Conservation (phyloP, 352 stramenopile genomes). For the Phytophthora fragariaefolia region DNA sequence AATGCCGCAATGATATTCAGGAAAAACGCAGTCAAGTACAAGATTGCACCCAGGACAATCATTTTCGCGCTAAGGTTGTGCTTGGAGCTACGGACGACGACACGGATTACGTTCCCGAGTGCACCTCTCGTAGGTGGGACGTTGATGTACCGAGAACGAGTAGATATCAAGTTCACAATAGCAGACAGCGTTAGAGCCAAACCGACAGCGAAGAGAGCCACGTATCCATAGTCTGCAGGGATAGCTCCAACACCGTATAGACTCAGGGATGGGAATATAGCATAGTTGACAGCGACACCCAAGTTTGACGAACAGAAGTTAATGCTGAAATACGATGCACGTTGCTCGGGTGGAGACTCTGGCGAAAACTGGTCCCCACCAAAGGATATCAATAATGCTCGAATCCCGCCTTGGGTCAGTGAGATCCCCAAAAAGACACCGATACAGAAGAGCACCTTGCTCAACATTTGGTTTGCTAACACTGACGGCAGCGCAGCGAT, state of each 20-base stretch:
- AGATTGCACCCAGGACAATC: slow-evolving; percentile 37
- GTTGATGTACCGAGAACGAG: slow-evolving; percentile 54
- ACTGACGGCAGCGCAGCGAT: too few relatives aligned
- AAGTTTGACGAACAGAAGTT: slow-evolving; percentile 81
- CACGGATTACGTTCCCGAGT: slow-evolving; percentile 48
- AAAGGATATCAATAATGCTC: too few relatives aligned
- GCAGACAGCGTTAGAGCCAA: slow-evolving; percentile 44
- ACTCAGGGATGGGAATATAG: slow-evolving; percentile 71
- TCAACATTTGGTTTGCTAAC: too few relatives aligned
- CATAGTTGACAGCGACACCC: slow-evolving; percentile 73
- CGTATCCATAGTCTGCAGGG: slow-evolving; percentile 25
- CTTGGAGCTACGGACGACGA: slow-evolving; percentile 38
- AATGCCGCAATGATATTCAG: slow-evolving; percentile 65
- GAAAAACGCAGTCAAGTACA: slow-evolving; percentile 46
- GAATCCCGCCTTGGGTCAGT: too few relatives aligned
- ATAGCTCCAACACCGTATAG: slow-evolving; percentile 73
- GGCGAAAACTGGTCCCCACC: slow-evolving; percentile 14
- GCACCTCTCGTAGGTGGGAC: slow-evolving; percentile 40
- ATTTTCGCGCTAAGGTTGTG: slow-evolving; percentile 39
- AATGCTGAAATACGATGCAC: slow-evolving; percentile 20
- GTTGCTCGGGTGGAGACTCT: slow-evolving; percentile 7
- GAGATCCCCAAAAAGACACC: too few relatives aligned
- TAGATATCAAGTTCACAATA: slow-evolving; percentile 42
- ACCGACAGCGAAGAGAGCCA: slow-evolving; percentile 72
- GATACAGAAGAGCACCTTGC: too few relatives aligned